Evolutionary conservation across 768 basidiomycete species (phyloP), one percentile per base, ranked within the genome.

Genomic region (Trametopsis cervina): DNA sequence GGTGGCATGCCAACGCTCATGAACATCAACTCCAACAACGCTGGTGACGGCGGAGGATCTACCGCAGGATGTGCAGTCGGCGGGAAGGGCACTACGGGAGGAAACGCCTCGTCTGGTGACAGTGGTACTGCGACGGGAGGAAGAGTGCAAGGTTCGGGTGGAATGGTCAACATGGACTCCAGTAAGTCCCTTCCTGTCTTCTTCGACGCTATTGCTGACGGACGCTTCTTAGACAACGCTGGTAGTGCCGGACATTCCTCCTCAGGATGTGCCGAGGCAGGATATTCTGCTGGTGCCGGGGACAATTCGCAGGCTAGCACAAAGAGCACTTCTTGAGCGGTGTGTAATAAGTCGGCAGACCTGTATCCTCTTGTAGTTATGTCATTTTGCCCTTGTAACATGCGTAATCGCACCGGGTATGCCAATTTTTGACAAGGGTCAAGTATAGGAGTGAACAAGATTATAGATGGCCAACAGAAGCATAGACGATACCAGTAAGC

Each of bases 11-110:
- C 56, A 25, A 52, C 57, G 12, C 22, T 66, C 42, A 54, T 66
- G 52, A 63, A 65, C 49, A 35, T 64, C 43, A 50, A 62, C 53
- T 64, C 65, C 29, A 61, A 62, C 54, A 67, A 67, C 50, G 60
- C 49, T 36, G 62, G 62, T 24, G 24, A 13, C 17, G 64, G 64
- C 21, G 64, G 64, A 0, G 53, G 46, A 20, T 63, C 62, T 13
- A 41, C 35, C 3, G 58, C 63, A 1, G 64, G 64, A 21, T 59
- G 59, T 42, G 60, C 64, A 1, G 17, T 11, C 11, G 57, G 57
- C 18, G 61, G 61, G 1, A 46, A 51, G 35, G 53, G 57, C 3
- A 44, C 47, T 18, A 29, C 55, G 4, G 57, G 53, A 3, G 57
- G 59, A 23, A 59, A 60, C 35, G 59, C 57, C 12, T 57, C 49